Evolutionary conservation across 345 rosid genomes (phyloP).

Genomic region (Aquilaria sinensis): DNA sequence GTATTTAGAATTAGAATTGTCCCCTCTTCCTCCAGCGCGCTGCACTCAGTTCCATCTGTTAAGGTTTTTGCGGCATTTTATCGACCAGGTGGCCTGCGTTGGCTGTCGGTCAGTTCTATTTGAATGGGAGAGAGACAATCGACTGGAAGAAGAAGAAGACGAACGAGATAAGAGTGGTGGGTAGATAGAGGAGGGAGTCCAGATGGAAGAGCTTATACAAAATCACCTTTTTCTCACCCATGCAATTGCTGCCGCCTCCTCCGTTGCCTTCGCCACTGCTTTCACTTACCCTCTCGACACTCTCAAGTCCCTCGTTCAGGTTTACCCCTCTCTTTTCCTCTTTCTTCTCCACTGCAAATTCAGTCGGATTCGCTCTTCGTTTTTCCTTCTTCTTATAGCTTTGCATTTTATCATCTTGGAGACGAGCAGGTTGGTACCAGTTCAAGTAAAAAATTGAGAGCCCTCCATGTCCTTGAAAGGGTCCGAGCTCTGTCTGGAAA

Average conservation of each 20-base stretch:
- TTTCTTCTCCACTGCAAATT: neutral
- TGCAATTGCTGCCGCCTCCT: slow-evolving; percentile 66
- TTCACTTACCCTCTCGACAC: slow-evolving; percentile 83
- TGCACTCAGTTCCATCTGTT: too few relatives aligned
- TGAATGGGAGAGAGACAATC: neutral
- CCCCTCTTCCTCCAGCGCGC: too few relatives aligned
- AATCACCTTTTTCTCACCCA: slow-evolving; percentile 72
- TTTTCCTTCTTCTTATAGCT: neutral
- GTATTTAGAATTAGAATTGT: too few relatives aligned
- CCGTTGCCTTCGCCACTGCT: slow-evolving; percentile 64
- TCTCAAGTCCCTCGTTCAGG: slow-evolving; percentile 78
- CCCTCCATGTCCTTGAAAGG: slow-evolving; percentile 46
- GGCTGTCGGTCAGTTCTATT: neutral
- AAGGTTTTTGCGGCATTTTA: neutral
- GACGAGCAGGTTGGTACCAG: slow-evolving; percentile 73
- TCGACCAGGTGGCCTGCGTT: slow-evolving; percentile 1
- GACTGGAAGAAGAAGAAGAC: neutral
- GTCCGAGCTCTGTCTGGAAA: slow-evolving; percentile 54
- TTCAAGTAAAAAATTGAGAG: slow-evolving; percentile 45
- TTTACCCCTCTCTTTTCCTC: slow-evolving; percentile 13
- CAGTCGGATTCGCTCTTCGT: neutral
- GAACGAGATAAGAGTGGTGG: too few relatives aligned
- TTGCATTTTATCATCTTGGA: neutral
- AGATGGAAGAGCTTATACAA: slow-evolving; percentile 43
- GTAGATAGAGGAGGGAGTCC: neutral